Percentiles rank a stretch among this genome's conserved stretches.
Conservation (phyloP, 2,329 filamentous ascomycete genomes). For the Apiospora arundinis region DNA sequence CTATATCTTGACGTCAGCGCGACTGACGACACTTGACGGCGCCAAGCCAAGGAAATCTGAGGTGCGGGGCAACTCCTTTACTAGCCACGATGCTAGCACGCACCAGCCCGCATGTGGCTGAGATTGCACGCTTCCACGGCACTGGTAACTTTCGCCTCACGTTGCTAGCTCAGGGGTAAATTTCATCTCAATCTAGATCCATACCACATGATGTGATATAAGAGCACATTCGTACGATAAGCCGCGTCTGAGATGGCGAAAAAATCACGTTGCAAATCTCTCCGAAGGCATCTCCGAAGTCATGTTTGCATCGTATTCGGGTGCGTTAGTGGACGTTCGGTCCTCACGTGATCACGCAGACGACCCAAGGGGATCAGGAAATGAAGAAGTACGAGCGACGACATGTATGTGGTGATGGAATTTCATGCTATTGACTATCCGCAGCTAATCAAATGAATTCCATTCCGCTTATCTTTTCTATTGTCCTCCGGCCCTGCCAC, state of each 20-base stretch:
- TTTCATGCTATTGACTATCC: background rate
- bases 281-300: background rate
- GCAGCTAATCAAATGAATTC: background rate
- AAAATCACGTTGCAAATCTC: background rate
- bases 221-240: background rate
- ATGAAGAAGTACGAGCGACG: background rate
- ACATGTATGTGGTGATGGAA: background rate
- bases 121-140: background rate
- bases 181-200: constrained; percentile 2
- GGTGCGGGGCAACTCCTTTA: background rate
- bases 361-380: background rate
- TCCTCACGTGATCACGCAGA: background rate
- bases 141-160: background rate
- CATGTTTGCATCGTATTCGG: background rate
- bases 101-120: background rate
- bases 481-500: background rate
- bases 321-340: background rate
- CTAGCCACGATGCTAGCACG: background rate
- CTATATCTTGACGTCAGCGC: background rate
- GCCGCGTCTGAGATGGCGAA: background rate
- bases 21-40: background rate
- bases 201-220: constrained; percentile 1
- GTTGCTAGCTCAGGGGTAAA: background rate
- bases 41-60: no score
- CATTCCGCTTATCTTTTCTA: background rate